Evolutionary conservation across 2,329 filamentous ascomycete species (phyloP), one percentile per base, ranked within the genome.

Genomic region (Pestalotiopsis sp.): DNA sequence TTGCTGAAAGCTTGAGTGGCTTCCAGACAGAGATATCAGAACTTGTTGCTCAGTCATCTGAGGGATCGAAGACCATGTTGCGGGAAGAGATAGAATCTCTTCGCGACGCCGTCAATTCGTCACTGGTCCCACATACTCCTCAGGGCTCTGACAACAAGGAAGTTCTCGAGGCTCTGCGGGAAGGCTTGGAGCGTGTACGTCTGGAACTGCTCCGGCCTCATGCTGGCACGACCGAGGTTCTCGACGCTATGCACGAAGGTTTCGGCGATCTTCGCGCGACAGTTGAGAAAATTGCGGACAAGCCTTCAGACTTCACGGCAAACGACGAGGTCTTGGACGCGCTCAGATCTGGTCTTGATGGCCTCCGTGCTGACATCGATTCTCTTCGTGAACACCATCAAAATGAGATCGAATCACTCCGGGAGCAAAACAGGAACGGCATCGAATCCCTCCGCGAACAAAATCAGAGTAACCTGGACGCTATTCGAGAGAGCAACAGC

Each of bases 311-410:
- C 73, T 86, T 95, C 78, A 94, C 92, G 0, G 90, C 93, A 67
- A 95, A 92, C 68, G 93, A 97, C 71, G 94, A 98, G 79, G 94
- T 98, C 65, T 84, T 98, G 1, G 93, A 97, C 68, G 93, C 93
- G 0, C 85, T 98, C 67, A 97, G 92, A 77, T 86, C 90, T n/a
- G 94, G 94, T 0, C 83, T 98, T 9, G 89, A 92, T 57, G 87
- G 86, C 52, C 85, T 98, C 17, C 90, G 90, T 65, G 85, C 88
- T 1, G 94, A 98, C 62, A 92, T 98, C 71, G 92, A 94, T 67
- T 85, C 86, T 22, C 84, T 98, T 52, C 92, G 92, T n/a, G 88
- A 91, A 26, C 81, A 79, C 56, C 76, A 73, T 10, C 97, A 92
- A 77, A 86, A 90, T n/a, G 94, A 94, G 0, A 83, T 98, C 9